Base-by-base conservation (phyloP, 2,329 filamentous ascomycete genomes). In the Dactylellina sp. region DNA sequence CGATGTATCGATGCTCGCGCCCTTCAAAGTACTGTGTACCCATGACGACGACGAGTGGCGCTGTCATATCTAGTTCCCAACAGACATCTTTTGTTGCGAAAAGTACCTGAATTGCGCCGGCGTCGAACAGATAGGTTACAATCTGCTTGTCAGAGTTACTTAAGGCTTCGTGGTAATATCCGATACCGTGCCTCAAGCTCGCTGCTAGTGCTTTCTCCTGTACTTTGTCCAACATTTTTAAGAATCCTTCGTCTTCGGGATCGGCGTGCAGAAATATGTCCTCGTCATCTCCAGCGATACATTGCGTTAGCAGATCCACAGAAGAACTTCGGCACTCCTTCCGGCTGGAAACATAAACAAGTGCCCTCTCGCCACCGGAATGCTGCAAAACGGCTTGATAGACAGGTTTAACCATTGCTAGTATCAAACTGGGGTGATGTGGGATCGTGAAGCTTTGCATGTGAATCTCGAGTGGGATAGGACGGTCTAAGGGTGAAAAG, bases 1-100 rank as follows among this genome's bases (percentile, higher is more conserved):
- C 95, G 60, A 98, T 89, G 81, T 99, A 99, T 75, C 96, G 90
- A 81, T 99, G 96, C 82, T 99, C 94, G 56, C 93, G 89, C 5
- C 95, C 95, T 79, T 99, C 95, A 77, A 94, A 99, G 82, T 93
- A 97, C 79, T 99, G 95, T 0, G 96, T 99, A 14, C 93, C 93
- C 93, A 99, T 98, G 32, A 99, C 89, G 52, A 99, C 87, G 12
- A 98, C 93, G 12, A 99, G 85, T 80, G 98, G 93, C 2, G 94
- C 93, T 0, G 88, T 92, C 79, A 89, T 89, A 76, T 96, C 89
- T 60, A 99, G 84, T 82, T 98, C 94, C 94, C 95, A 99, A 82
- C 93, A 97, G 55, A 95, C 93, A 82, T 99, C 94, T 60, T 95
- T 88, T 6, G 89, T 91, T 24, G 89, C 89, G 50, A 92, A 83